Conservation (phyloP, 2,329 filamentous ascomycete genomes). For the Beauveria rudraprayagi region DNA sequence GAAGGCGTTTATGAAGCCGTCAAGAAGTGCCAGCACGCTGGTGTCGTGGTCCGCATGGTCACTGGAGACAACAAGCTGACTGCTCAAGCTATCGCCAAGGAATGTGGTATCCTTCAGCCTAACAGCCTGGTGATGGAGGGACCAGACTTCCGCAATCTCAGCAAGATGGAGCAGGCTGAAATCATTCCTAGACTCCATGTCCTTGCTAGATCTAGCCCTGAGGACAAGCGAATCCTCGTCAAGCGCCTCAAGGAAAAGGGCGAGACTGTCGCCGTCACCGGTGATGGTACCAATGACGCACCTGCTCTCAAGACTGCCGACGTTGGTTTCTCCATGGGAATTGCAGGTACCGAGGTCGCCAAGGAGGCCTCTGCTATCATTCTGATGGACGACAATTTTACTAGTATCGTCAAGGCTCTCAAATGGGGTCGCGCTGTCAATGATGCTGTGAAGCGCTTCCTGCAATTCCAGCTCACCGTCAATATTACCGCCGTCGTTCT, state of each 20-base stretch:
- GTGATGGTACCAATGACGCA: constrained; percentile 78
- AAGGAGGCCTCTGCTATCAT: constrained; percentile 82
- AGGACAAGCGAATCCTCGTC: constrained; percentile 69
- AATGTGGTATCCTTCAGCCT: constrained; percentile 65
- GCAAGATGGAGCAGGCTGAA: constrained; percentile 54
- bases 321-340: constrained; percentile 81
- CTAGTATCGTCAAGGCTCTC: constrained; percentile 76
- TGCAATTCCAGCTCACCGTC: constrained; percentile 74
- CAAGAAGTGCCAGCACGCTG: constrained; percentile 62
- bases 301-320: constrained; percentile 74
- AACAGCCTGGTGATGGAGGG: constrained; percentile 70
- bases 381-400: constrained; percentile 82
- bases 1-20: constrained; percentile 69
- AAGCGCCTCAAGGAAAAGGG: constrained; percentile 62
- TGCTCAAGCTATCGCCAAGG: constrained; percentile 68
- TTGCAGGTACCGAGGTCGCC: constrained; percentile 73
- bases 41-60: constrained; percentile 77
- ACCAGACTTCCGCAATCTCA: constrained; percentile 67
- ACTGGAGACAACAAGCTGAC: constrained; percentile 77
- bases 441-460: constrained; percentile 68
- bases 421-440: constrained; percentile 75
- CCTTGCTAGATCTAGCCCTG: constrained; percentile 64
- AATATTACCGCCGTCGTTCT: constrained; percentile 85
- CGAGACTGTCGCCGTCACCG: constrained; percentile 75
- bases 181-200: constrained; percentile 64